Base-by-base conservation (phyloP, 208 protist genomes). In the Trypanosoma lewisi region DNA sequence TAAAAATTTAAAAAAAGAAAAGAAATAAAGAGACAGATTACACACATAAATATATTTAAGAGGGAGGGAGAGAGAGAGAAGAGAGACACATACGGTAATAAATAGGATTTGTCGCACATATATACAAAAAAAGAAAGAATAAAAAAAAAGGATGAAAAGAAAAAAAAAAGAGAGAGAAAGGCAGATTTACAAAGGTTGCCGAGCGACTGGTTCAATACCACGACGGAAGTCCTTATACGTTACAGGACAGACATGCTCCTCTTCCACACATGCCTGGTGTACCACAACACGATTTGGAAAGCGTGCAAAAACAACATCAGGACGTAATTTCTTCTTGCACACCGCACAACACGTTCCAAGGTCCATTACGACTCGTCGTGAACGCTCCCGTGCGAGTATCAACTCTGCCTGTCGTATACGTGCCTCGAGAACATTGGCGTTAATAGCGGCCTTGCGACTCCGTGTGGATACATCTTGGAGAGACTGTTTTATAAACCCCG, bases 271-370 rank as follows among this genome's bases (percentile, higher is more conserved):
- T 9, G 66, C 75, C 23, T 87, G 74, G 65, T 94, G 88, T 27
- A 81, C 76, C 37, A 94, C 23, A 12, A 83, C 69, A 36, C 75
- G 69, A 57, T 87, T 83, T 2, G 88, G 88, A 60, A 81, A 94
- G 2, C 75, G 67, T 16, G 75, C 59, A 71, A 94, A 70, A 21
- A 81, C 69, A n/a, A 64, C 78, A 12, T 85, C 82, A 0, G 83
- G 75, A 2, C 79, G 75, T 2, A 94, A 23, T 48, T 67, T 60
- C 25, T 84, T 86, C 23, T 65, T 55, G 49, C 88, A 94, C 5
- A 85, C 83, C 0, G 71, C 78, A 58, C 88, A 94, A 42, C 70
- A 63, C 37, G 54, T 78, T 17, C 60, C 65, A 12, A 66, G 34
- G 30, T 66, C 67, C 50, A 77, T 63, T 50, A 45, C 78, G 63